Base-by-base conservation (phyloP, 345 rosid genomes). In the Acer saccharum region DNA sequence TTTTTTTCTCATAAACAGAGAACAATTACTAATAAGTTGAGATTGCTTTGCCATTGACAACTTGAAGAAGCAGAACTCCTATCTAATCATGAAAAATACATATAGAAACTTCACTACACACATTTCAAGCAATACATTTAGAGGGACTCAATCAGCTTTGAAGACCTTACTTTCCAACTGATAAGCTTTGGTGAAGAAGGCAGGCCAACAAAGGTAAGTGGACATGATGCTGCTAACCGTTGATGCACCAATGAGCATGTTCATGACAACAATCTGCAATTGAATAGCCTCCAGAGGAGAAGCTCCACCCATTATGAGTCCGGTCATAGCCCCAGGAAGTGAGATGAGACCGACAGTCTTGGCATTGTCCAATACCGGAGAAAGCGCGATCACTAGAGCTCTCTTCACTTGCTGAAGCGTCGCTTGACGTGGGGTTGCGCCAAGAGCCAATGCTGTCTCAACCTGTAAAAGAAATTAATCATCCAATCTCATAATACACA, bases 261-360 rank as follows among this genome's bases (percentile, higher is more conserved):
- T 93, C 99, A 92, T 95, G 0, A 95, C 99, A 46, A 93, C 93
- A n/a, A 95, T 95, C 88, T 95, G 98, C 16, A 93, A 87, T 69
- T 95, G 99, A 76, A 95, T 93, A 8, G 98, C 98, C 76, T 93
- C 97, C 1, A 91, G 74, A 0, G 98, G 97, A 5, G 98, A 92
- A 8, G 99, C 94, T 63, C 99, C 99, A 8, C 98, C 99, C 99
- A 95, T 93, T 74, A 95, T 95, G 75, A 95, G 89, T 20, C 97
- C 94, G 1, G 98, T 95, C 98, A 93, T 95, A 0, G 99, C 97
- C 0, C 98, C 97, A 0, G 99, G 99, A 44, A 93, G 84, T 0
- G 97, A 92, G 25, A 93, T 93, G 58, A 95, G 87, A n/a, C 98
- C 98, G 16, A 95, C 99, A 0, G 98, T 93, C 83, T 95, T 95